phyloP scores from a whole-genome alignment of 1,284 basidiomycete species.

The Ganoderma meredithae region DNA sequence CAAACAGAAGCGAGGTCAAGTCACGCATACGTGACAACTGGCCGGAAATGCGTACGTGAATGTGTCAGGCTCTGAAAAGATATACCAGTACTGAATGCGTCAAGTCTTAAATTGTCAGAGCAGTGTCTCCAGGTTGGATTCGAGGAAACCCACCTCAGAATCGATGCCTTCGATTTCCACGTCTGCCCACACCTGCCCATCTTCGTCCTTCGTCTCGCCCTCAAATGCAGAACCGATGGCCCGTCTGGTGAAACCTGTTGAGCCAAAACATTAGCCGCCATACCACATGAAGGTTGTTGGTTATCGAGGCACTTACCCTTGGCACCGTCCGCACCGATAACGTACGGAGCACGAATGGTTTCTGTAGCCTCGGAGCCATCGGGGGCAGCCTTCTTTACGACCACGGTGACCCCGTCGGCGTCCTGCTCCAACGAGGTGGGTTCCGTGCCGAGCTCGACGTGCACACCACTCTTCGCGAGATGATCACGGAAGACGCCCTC shows the following conservation, averaged over 20 bases:
- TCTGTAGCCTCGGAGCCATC: conserved; percentile 22
- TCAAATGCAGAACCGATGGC: conserved; percentile 41
- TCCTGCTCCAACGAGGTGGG: conserved; percentile 39
- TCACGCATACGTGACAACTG: neutral
- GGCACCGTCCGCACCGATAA: conserved; percentile 50
- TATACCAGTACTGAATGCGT: conserved; percentile 40
- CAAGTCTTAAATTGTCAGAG: neutral
- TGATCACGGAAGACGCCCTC: conserved; percentile 43
- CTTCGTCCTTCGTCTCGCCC: conserved; percentile 42
- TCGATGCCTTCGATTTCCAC: conserved; percentile 39
- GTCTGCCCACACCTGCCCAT: conserved; percentile 43
- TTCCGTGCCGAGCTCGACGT: conserved; percentile 43
- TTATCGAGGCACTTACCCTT: conserved; percentile 34
- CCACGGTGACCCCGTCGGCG: conserved; percentile 34
- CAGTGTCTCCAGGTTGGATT: neutral
- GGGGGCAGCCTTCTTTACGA: conserved; percentile 16
- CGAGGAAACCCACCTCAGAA: conserved; percentile 29
- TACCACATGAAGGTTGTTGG: neutral
- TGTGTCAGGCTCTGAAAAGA: conserved; percentile 36
- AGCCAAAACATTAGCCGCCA: neutral
- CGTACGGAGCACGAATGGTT: conserved; percentile 33
- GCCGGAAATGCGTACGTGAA: conserved; percentile 24
- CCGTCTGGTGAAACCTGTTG: conserved; percentile 40
- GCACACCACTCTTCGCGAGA: conserved; percentile 35
- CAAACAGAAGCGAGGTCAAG: too few relatives aligned